Percentiles rank a stretch among this genome's conserved stretches.
Evolutionary conservation across 257 asterid species (phyloP).

Genomic region (Fraxinus pennsylvanica): DNA sequence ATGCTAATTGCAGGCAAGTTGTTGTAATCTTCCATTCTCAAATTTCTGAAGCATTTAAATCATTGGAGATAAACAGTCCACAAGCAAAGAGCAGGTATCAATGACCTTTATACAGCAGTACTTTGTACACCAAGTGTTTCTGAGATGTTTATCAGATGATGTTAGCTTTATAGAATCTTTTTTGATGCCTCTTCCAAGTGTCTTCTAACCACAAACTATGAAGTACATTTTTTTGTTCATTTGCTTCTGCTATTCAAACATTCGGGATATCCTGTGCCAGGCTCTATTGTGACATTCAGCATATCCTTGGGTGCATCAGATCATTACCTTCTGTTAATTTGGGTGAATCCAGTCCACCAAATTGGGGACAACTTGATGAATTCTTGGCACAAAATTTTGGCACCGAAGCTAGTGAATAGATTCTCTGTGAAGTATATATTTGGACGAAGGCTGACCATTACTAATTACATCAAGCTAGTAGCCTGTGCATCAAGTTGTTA

Average conservation of each 20-base stretch:
- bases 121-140: conserved; percentile 8
- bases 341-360: conserved; percentile 59
- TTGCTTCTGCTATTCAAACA: conserved; percentile 15
- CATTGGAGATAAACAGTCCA: conserved; percentile 63
- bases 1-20: conserved; percentile 77
- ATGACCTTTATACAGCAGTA: not conserved
- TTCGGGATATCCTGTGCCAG: conserved; percentile 43
- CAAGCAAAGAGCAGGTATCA: conserved; percentile 71
- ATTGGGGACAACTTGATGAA: conserved; percentile 92
- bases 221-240: not conserved
- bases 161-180: not conserved
- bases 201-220: not conserved
- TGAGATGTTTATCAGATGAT: not conserved
- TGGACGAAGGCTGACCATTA: conserved; percentile 29
- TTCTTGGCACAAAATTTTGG: conserved; percentile 57
- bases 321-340: conserved; percentile 71
- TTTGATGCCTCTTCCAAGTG: not conserved
- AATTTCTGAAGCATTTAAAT: conserved; percentile 75
- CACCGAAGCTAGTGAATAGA: conserved; percentile 48
- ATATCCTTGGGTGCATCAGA: conserved; percentile 88
- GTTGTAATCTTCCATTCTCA: conserved; percentile 80
- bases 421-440: conserved; percentile 33
- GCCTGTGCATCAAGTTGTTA: conserved; percentile 21
- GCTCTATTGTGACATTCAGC: conserved; percentile 67
- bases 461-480: conserved; percentile 21